Base-by-base conservation (phyloP, 2,329 filamentous ascomycete genomes). In the Beauveria sp. region DNA sequence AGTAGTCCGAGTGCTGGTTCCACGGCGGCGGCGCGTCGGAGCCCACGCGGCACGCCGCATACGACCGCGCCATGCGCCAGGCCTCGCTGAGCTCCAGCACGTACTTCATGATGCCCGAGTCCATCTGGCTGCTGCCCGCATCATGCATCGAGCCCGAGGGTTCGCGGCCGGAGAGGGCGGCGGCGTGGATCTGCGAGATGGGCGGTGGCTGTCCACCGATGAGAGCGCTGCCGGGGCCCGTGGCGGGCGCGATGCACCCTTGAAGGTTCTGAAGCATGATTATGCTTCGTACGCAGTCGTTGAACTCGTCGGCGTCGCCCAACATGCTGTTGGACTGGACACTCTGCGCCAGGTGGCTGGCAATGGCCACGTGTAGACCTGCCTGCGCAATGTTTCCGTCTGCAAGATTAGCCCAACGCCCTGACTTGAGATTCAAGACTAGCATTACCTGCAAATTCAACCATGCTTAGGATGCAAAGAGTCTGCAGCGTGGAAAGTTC, bases 1-100 rank as follows among this genome's bases (percentile, higher is more conserved):
- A 77, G 63, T 82, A 82, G 56, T 82, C 79, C 0, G 80, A 83
- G 51, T 79, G 73, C 0, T 78, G 73, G 10, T 78, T 79, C 79
- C 80, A 71, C 2, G 70, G 70, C 2, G 70, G 67, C 5, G 66
- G 66, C 3, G 79, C 24, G 74, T 75, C 75, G 7, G 77, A 73
- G 40, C 72, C 75, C 18, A 79, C 78, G 26, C 75, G 74, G 24
- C 72, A 72, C 18, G 78, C 74, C 0, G 79, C 79, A 66, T 81
- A 82, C 49, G 71, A 70, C 3, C 77, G 73, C 12, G 77, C 77
- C 63, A 77, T 77, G 46, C 76, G 75, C 73, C 80, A 83, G 1
- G 77, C 75, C 59, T 80, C 75, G 52, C 76, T 78, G 9, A 81
- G 68, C 61, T 67, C 76, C 1, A 70, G 64, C 1, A 76, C 74